Evolutionary conservation across 306 rosid genomes (phyloP).

Genomic region (Hylodesmum podocarpum): DNA sequence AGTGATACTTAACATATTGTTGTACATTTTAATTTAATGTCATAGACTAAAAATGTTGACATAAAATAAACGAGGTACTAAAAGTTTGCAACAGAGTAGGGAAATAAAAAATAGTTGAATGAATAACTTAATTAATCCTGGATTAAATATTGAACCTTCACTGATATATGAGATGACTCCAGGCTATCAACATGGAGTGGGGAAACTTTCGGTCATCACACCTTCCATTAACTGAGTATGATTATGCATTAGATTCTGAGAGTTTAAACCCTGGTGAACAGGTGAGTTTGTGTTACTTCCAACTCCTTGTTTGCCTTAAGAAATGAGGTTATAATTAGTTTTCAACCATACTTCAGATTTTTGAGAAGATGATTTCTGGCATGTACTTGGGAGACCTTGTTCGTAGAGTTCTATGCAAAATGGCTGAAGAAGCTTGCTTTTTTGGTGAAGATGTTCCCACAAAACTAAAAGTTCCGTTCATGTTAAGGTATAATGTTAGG

Average conservation of each 20-base stretch:
- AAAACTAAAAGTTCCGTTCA: conserved; percentile 62
- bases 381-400: conserved; percentile 90
- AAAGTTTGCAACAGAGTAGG: too few species aligned
- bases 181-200: conserved; percentile 99
- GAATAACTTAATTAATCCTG: too few species aligned
- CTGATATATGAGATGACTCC: conserved; percentile 13
- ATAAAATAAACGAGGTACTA: too few species aligned
- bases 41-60: too few species aligned
- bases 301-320: background rate
- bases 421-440: conserved; percentile 84
- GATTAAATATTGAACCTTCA: conserved; percentile 20
- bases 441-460: conserved; percentile 76
- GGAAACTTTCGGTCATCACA: conserved; percentile 86
- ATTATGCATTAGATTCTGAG: conserved; percentile 67
- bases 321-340: background rate
- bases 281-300: conserved; percentile 38
- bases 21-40: too few species aligned
- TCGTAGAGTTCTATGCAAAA: conserved; percentile 68
- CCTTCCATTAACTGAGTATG: conserved; percentile 84
- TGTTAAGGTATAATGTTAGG: conserved; percentile 53
- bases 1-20: too few species aligned
- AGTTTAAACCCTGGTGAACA: conserved; percentile 93
- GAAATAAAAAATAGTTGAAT: too few species aligned
- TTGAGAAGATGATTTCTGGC: conserved; percentile 86
- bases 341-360: conserved; percentile 49